These are phyloP conservation scores for Gomphus bonarii DNA, from an alignment of 1,284 basidiomycete genomes.

Conservation along the genomic window DNA sequence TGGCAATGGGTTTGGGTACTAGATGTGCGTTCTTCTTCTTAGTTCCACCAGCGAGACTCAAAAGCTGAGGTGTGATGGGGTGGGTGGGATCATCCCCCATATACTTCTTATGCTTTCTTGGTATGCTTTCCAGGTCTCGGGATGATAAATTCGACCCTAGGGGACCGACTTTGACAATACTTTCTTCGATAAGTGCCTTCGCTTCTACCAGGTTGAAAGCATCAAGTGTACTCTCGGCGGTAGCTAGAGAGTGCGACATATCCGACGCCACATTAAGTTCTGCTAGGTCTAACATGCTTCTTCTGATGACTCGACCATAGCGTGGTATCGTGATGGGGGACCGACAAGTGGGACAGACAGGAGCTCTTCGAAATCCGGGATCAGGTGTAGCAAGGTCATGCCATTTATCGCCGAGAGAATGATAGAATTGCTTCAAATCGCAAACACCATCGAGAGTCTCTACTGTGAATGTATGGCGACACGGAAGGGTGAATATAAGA, in stretches of 20 bases:
- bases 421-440: constrained; percentile 44
- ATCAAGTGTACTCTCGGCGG: constrained; percentile 20
- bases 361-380: constrained; percentile 32
- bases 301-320: constrained; percentile 51
- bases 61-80: constrained; percentile 10
- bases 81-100: background rate
- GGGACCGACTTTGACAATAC: background rate
- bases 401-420: constrained; percentile 28
- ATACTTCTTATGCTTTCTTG: constrained; percentile 9
- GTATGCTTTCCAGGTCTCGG: constrained; percentile 1
- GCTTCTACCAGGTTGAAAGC: constrained; percentile 16
- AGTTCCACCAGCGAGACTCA: constrained; percentile 16
- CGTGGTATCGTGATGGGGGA: constrained; percentile 38
- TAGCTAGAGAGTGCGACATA: constrained; percentile 34
- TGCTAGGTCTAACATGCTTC: constrained; percentile 49
- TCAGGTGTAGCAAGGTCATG: constrained; percentile 30
- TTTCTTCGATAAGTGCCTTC: constrained; percentile 1
- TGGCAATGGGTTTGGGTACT: constrained; percentile 22
- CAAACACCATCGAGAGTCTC: constrained; percentile 60
- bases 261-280: constrained; percentile 48
- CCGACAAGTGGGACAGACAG: constrained; percentile 47
- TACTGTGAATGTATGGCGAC: constrained; percentile 59
- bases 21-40: constrained; percentile 21
- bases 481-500: constrained; percentile 51
- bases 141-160: background rate